Base-by-base conservation (phyloP, 805 yeast species). In the Torulaspora delbrueckii region DNA sequence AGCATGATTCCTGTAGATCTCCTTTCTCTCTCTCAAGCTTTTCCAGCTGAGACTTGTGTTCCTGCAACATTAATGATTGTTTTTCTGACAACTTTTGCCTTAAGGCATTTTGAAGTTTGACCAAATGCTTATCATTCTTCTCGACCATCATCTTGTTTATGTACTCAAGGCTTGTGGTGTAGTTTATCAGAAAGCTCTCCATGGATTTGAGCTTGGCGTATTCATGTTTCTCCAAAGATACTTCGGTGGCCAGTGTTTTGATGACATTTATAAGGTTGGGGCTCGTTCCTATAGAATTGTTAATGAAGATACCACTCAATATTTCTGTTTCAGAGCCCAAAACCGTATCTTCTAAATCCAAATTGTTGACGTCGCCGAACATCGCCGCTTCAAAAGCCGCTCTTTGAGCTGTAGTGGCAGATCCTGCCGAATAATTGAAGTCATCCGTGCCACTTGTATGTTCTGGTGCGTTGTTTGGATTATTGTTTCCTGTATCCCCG, bases 161-260 rank as follows among this genome's bases (percentile, higher is more conserved):
- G 39, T 57, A 60, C 42, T 60, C 67, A 7, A 65, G 40, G 43
- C 59, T 60, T 1, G 60, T 48, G 3, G 60, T 74, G 54, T 80
- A 85, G 47, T 72, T 74, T 35, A 66, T 64, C 47, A 84, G 60
- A 53, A 82, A 84, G 19, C 65, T 68, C 28, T 78, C 79, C 34
- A 85, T 67, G 8, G 82, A 73, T 37, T 69, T 67, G 43, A 84
- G 60, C 46, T 79, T 73, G 51, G 76, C 69, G 52, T 74, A 79
- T 54, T 84, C 84, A 42, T 79, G 71, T 53, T 76, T 81, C 45
- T 80, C 79, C 51, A 76, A 70, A 42, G 79, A 73, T 14, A 85
- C 65, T 43, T 79, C 79, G 24, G 75, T 67, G 1, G 81, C 72
- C 32, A 86, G 63, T 16, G 74, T 63, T 45, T 76, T 74, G 7